A percentile compares a stretch with the other conserved stretches of the same genome.
Conservation (phyloP, 2,329 filamentous ascomycete species). For the Ceratocystis lukuohia region DNA sequence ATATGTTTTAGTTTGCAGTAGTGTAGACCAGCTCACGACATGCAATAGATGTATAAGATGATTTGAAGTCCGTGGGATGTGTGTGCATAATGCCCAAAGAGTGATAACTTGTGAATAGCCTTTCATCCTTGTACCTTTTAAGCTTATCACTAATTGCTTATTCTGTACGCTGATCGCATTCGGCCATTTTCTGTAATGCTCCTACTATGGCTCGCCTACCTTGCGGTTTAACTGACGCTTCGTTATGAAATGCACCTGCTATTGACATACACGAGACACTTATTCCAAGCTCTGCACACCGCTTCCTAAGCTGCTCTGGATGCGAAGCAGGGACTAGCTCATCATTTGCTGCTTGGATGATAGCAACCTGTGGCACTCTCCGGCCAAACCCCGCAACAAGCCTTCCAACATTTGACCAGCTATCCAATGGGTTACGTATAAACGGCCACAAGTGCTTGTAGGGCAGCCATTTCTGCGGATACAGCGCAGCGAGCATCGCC, state of each 20-base stretch:
- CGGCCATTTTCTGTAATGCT: background rate
- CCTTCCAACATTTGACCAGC: conserved; percentile 35
- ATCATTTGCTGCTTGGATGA: conserved; percentile 44
- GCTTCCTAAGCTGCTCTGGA: conserved; percentile 32
- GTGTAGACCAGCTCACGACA: background rate
- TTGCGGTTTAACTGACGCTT: conserved; percentile 32
- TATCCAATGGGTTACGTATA: conserved; percentile 50
- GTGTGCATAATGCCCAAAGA: too few species aligned
- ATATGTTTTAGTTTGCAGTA: conserved; percentile 2
- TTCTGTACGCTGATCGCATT: background rate
- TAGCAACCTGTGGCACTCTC: conserved; percentile 30
- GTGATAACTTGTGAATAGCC: too few species aligned
- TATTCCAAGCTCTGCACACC: conserved; percentile 37
- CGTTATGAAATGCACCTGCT: conserved; percentile 42
- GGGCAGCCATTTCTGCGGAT: conserved; percentile 67
- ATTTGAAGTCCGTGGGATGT: background rate
- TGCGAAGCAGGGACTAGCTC: conserved; percentile 45
- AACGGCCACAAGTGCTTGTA: conserved; percentile 65
- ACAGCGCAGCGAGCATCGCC: conserved; percentile 57
- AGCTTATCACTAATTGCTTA: background rate
- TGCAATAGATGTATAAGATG: conserved; percentile 5
- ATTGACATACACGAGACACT: conserved; percentile 34
- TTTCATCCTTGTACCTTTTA: too few species aligned
- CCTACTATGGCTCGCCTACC: conserved; percentile 32
- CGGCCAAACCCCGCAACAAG: conserved; percentile 22